Evolutionary conservation across 805 yeast species (phyloP).

Genomic region (Sungouiella blattae): DNA sequence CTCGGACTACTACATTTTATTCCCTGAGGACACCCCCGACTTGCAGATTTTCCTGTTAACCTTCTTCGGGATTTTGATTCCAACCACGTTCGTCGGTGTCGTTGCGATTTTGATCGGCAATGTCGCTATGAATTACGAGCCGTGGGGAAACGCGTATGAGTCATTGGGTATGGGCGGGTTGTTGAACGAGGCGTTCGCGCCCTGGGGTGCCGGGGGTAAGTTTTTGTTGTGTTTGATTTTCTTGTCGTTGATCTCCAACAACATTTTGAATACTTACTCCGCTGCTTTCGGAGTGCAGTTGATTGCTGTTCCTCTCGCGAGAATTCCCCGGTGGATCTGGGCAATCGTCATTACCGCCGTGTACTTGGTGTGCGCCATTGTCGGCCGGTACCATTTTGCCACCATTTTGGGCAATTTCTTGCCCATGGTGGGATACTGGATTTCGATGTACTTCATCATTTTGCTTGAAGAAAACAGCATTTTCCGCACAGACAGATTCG

Average conservation of each 20-base stretch:
- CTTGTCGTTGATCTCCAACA: conserved; percentile 76
- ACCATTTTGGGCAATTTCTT: conserved; percentile 73
- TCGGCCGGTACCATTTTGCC: conserved; percentile 70
- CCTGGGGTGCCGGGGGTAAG: conserved; percentile 80
- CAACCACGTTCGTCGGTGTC: conserved; percentile 73
- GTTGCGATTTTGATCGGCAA: conserved; percentile 70
- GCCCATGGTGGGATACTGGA: conserved; percentile 93
- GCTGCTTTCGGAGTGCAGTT: conserved; percentile 78
- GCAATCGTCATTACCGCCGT: conserved; percentile 59
- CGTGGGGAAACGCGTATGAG: conserved; percentile 58
- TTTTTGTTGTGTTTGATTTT: conserved; percentile 67
- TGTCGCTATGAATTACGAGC: conserved; percentile 53
- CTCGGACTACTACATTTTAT: conserved; percentile 75
- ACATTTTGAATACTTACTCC: conserved; percentile 76
- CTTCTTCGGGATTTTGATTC: conserved; percentile 61
- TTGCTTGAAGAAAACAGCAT: conserved; percentile 68
- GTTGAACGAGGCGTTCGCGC: conserved; percentile 55
- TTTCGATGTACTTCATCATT: conserved; percentile 72
- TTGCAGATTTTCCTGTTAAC: conserved; percentile 55
- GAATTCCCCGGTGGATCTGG: conserved; percentile 77
- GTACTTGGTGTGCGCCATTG: conserved; percentile 68
- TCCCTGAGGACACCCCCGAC: conserved; percentile 69
- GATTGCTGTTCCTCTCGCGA: conserved; percentile 49
- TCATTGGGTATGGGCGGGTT: conserved; percentile 73
- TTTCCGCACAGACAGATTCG: conserved; percentile 51